phyloP scores from a whole-genome alignment of 176 grass and related monocot genomes.

The Pharus latifolius region DNA sequence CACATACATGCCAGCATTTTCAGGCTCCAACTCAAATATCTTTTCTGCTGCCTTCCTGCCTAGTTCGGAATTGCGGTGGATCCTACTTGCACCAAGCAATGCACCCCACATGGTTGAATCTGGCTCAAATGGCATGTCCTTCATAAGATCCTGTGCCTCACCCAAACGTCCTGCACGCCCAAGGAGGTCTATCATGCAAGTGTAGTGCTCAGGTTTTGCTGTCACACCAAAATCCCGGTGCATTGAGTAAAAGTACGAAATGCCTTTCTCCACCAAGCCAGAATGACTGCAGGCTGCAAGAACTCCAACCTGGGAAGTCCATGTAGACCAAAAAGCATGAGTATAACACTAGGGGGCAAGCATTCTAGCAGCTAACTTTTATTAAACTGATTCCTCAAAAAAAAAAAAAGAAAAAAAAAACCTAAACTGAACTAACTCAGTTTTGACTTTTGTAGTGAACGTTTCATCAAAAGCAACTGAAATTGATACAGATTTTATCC shows the following conservation, averaged over 20 bases:
- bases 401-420: too few species aligned
- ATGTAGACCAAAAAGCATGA: constrained; percentile 4
- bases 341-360: not conserved
- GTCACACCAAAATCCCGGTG: constrained; percentile 53
- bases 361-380: not conserved
- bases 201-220: constrained; percentile 77
- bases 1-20: constrained; percentile 91
- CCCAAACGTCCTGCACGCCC: constrained; percentile 73
- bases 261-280: constrained; percentile 74
- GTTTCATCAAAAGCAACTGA: constrained; percentile 5
- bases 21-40: constrained; percentile 90
- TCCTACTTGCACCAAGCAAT: constrained; percentile 88
- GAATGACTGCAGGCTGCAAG: constrained; percentile 88
- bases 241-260: constrained; percentile 82
- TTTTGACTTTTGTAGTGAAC: not conserved
- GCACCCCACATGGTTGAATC: constrained; percentile 89
- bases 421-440: not conserved
- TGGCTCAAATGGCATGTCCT: constrained; percentile 73
- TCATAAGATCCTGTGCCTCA: constrained; percentile 71
- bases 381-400: too few species aligned
- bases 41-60: constrained; percentile 68
- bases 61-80: constrained; percentile 74
- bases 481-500: not conserved
- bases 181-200: constrained; percentile 93
- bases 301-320: constrained; percentile 61